phyloP scores from a whole-genome alignment of 192 early-diverging fungal genomes.

The Mortierella alpina region DNA sequence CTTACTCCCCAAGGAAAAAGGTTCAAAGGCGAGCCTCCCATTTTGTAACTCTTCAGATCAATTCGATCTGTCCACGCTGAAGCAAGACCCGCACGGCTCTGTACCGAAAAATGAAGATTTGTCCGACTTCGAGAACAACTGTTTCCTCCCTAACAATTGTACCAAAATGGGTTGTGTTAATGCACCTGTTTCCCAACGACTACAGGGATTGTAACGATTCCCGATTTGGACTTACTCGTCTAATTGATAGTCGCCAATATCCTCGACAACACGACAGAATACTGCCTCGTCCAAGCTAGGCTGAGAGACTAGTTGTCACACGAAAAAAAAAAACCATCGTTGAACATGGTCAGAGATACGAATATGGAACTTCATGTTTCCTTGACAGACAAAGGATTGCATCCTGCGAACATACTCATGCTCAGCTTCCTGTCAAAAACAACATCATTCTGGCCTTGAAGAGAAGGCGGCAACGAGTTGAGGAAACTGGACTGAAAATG shows the following conservation, averaged over 20 bases:
- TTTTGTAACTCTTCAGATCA: slow-evolving; percentile 52
- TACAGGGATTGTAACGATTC: not conserved
- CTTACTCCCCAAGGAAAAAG: no score
- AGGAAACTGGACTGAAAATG: slow-evolving; percentile 64
- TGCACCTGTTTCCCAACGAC: not conserved
- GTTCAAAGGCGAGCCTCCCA: no score
- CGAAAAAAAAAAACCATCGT: not conserved
- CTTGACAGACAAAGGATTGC: no score
- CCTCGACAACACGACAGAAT: slow-evolving; percentile 62
- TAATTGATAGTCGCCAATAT: slow-evolving; percentile 65
- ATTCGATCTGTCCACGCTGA: slow-evolving; percentile 57
- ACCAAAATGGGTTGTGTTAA: not conserved
- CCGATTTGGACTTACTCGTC: slow-evolving; percentile 36
- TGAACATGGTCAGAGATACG: no score
- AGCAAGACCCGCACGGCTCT: slow-evolving; percentile 56
- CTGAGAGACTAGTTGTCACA: slow-evolving; percentile 49
- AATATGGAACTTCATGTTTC: no score
- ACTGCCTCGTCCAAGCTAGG: slow-evolving; percentile 73
- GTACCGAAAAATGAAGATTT: slow-evolving; percentile 70
- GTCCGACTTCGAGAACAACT: slow-evolving; percentile 42
- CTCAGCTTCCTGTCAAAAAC: slow-evolving; percentile 38
- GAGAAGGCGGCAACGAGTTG: slow-evolving; percentile 56
- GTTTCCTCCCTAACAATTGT: slow-evolving; percentile 32
- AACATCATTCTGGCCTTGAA: slow-evolving; percentile 62
- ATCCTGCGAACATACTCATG: slow-evolving; percentile 26